phyloP scores from a whole-genome alignment of 495 filamentous ascomycete genomes.

The Penicillium atrosanguineum region DNA sequence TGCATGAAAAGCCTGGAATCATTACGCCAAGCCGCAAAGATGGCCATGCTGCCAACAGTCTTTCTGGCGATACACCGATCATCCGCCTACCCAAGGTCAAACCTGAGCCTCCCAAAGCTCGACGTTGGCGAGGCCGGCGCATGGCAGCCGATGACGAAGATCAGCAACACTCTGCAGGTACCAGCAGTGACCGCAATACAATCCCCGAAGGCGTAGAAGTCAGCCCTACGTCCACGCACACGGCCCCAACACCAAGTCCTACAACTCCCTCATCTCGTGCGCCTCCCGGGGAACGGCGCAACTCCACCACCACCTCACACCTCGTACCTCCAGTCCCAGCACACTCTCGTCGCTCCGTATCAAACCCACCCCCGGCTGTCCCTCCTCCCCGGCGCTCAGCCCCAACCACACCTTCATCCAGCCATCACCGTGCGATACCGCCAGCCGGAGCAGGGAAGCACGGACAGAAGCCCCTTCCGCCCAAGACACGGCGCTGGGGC shows the following conservation, averaged over 20 bases:
- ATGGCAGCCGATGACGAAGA: slow-evolving; percentile 24
- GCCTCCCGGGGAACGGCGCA: slow-evolving; percentile 18
- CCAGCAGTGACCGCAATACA: slow-evolving; percentile 28
- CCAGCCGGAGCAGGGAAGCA: neutral
- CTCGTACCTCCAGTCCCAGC: slow-evolving; percentile 25
- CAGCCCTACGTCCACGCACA: slow-evolving; percentile 21
- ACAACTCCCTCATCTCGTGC: slow-evolving; percentile 4
- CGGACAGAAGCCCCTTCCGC: slow-evolving; percentile 36
- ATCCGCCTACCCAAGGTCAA: slow-evolving; percentile 36
- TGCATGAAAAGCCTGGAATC: slow-evolving; percentile 81
- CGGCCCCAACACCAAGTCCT: slow-evolving; percentile 12
- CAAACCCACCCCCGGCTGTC: slow-evolving; percentile 40
- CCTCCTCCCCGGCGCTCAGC: slow-evolving; percentile 40
- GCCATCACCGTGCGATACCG: slow-evolving; percentile 27
- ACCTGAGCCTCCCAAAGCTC: slow-evolving; percentile 43
- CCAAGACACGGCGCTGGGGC: slow-evolving; percentile 39
- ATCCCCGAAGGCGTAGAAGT: slow-evolving; percentile 30
- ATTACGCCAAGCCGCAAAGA: slow-evolving; percentile 71
- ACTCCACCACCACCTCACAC: slow-evolving; percentile 28
- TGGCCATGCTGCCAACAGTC: slow-evolving; percentile 8
- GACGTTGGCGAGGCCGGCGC: slow-evolving; percentile 42
- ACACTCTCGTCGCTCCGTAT: slow-evolving; percentile 34
- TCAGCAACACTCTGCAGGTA: slow-evolving; percentile 21
- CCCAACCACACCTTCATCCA: slow-evolving; percentile 20
- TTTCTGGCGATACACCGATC: slow-evolving; percentile 17